Percentiles rank a stretch among this genome's conserved stretches.
phyloP scores from a whole-genome alignment of 75 land plant species.

The Pinus taeda region DNA sequence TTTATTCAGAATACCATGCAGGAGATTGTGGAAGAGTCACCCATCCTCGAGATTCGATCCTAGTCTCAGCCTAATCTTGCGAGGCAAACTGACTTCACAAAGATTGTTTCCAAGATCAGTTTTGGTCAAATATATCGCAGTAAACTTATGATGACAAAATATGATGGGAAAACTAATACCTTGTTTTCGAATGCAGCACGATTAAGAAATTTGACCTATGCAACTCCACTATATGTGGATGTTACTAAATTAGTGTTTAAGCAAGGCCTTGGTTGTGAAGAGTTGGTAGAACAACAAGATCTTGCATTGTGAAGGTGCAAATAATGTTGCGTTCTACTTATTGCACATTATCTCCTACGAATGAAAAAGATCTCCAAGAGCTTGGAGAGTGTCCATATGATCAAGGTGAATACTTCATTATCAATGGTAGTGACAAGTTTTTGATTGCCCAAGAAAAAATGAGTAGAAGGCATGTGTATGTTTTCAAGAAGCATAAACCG shows the following conservation, averaged over 20 bases:
- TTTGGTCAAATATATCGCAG: constrained; percentile 98
- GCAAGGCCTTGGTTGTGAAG: constrained; percentile 96
- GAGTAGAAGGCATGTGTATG: constrained; percentile 99
- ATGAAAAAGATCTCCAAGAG: constrained; percentile 92
- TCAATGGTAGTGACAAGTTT: constrained; percentile 99
- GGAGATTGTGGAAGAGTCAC: too few species aligned
- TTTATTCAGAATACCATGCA: too few species aligned
- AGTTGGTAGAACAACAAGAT: constrained; percentile 84
- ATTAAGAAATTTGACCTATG: constrained; percentile 88
- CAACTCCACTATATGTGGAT: constrained; percentile 95
- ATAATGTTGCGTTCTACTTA: constrained; percentile 94
- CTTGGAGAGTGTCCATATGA: constrained; percentile 98
- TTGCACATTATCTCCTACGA: constrained; percentile 80
- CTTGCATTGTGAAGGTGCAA: constrained; percentile 96
- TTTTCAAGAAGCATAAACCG: constrained; percentile 98
- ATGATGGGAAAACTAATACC: constrained; percentile 97
- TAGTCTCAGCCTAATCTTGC: too few species aligned
- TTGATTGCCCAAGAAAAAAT: constrained; percentile 99
- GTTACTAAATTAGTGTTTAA: constrained; percentile 76
- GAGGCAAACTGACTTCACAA: too few species aligned
- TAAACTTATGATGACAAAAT: constrained; percentile 99
- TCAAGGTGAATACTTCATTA: constrained; percentile 95
- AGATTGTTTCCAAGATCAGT: constrained; percentile 82
- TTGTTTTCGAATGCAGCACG: constrained; percentile 96
- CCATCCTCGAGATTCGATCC: too few species aligned